Evolutionary conservation across 176 grass and related monocot genomes (phyloP).

Genomic region (maize (Zea mays)): Zm-B73-REFERENCE-NAM-5.0 NC_050097.1:3324501-3325000

Average conservation of each 20-base stretch:
- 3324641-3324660: conserved; percentile 47
- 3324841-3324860: conserved; percentile 48
- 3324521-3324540: conserved; percentile 75
- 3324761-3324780: background rate
- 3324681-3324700: conserved; percentile 50
- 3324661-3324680: conserved; percentile 65
- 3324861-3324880: conserved; percentile 80
- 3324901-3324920: conserved; percentile 47
- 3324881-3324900: conserved; percentile 50
- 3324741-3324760: background rate
- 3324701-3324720: conserved; percentile 50
- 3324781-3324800: no score
- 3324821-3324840: conserved; percentile 57
- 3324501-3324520: conserved; percentile 59
- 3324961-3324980: conserved; percentile 47
- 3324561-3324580: conserved; percentile 23
- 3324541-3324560: conserved; percentile 58
- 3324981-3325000: conserved; percentile 64
- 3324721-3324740: conserved; percentile 52
- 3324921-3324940: conserved; percentile 59
- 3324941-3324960: conserved; percentile 59
- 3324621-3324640: conserved; percentile 50
- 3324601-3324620: conserved; percentile 70
- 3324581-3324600: conserved; percentile 58
- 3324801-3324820: conserved; percentile 51